These are phyloP conservation scores for Mycena maculata DNA, from an alignment of 768 basidiomycete species.

Conservation along the genomic window DNA sequence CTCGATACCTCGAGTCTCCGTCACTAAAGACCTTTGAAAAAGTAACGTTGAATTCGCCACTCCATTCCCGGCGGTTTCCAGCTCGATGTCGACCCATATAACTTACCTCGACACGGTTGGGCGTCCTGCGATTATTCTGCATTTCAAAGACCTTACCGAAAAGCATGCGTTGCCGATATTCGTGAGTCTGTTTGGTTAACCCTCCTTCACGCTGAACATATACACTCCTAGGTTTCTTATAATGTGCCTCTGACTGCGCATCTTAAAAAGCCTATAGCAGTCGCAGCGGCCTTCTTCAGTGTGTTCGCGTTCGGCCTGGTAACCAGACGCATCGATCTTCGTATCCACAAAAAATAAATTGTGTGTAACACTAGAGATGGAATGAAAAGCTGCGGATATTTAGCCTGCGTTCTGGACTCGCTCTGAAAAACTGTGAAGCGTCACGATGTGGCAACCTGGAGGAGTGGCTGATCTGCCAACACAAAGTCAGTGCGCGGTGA, in stretches of 20 bases:
- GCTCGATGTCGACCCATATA: conserved; percentile 71
- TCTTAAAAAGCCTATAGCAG: conserved; percentile 86
- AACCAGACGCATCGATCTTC: conserved; percentile 59
- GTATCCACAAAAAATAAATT: conserved; percentile 58
- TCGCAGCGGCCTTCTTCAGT: conserved; percentile 74
- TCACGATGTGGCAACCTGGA: conserved; percentile 53
- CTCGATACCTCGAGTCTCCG: background rate
- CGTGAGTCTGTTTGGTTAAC: conserved; percentile 60
- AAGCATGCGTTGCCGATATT: conserved; percentile 85
- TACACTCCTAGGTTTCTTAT: conserved; percentile 79
- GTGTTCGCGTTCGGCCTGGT: conserved; percentile 67
- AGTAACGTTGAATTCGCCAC: conserved; percentile 83
- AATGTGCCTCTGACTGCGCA: conserved; percentile 83
- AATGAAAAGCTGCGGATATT: conserved; percentile 32
- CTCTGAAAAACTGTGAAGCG: conserved; percentile 55
- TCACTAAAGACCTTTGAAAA: conserved; percentile 27
- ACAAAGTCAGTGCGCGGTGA: conserved; percentile 1
- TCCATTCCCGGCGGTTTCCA: conserved; percentile 82
- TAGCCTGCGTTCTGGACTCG: conserved; percentile 31
- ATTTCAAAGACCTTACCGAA: conserved; percentile 80
- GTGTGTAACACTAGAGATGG: conserved; percentile 41
- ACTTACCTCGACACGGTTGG: conserved; percentile 95
- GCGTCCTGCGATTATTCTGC: conserved; percentile 80
- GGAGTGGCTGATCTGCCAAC: conserved; percentile 49
- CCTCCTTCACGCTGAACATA: conserved; percentile 9